A percentile compares a stretch with the other conserved stretches of the same genome.
Conservation (phyloP, 1,284 basidiomycete genomes). For the Moesziomyces aphidis region DNA sequence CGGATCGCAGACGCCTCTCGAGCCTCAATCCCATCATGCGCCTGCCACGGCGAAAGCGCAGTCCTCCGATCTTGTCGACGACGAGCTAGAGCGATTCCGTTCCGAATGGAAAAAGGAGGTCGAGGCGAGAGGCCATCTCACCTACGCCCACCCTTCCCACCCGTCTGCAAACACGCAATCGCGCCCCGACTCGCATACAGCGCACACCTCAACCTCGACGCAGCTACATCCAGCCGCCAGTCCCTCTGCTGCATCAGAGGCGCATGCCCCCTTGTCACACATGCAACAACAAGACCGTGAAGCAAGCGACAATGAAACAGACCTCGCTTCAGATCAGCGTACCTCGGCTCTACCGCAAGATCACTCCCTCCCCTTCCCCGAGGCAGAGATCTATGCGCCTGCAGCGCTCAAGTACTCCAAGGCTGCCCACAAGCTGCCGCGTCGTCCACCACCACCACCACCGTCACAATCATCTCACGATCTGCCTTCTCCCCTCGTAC, state of each 20-base stretch:
- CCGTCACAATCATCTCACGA: background rate
- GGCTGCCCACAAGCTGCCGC: constrained; percentile 26
- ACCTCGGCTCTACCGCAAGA: too few species aligned
- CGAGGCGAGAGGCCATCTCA: constrained; percentile 17
- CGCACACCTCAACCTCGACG: background rate
- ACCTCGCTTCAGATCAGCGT: constrained; percentile 1
- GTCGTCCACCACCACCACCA: too few species aligned
- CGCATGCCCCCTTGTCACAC: background rate
- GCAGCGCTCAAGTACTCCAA: constrained; percentile 51
- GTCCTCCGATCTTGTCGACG: constrained; percentile 15
- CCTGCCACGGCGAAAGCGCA: background rate
- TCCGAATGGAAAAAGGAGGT: constrained; percentile 55
- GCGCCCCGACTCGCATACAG: background rate
- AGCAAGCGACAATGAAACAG: background rate
- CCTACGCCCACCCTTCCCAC: constrained; percentile 3
- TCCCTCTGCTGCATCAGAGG: background rate
- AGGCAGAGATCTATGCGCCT: constrained; percentile 45
- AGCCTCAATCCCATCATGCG: background rate
- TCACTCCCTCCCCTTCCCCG: constrained; percentile 24
- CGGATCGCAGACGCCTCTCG: constrained; percentile 25
- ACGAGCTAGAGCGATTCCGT: constrained; percentile 51
- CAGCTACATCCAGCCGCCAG: too few species aligned
- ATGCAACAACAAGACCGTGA: background rate
- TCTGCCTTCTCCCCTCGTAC: constrained; percentile 20
- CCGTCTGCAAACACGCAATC: constrained; percentile 4